Percentiles rank a stretch among this genome's conserved stretches.
These are phyloP conservation scores for Prunus yedoensis DNA, from an alignment of 331 rosid genomes.

Conservation along the genomic window DNA sequence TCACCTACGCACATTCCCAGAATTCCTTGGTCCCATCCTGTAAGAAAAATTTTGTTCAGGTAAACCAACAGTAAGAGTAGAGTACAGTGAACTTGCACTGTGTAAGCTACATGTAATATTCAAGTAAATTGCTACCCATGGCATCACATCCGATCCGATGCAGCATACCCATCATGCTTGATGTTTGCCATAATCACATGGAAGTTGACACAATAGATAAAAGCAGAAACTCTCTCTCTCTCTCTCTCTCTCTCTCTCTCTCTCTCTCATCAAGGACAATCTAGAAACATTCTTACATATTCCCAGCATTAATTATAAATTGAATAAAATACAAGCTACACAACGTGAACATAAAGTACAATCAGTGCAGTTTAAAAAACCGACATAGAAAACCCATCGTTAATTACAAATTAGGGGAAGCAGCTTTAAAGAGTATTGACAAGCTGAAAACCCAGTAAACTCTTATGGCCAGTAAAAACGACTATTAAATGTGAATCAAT, in stretches of 20 bases:
- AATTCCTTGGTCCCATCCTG: conserved; percentile 99
- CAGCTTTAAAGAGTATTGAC: neutral
- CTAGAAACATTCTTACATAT: neutral
- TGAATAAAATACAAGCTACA: neutral
- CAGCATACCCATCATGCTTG: neutral
- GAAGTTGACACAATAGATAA: too few relatives aligned
- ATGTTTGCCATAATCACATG: neutral
- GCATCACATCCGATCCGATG: neutral
- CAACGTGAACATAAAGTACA: neutral
- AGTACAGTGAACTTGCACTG: neutral
- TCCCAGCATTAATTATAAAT: neutral
- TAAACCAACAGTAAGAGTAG: neutral
- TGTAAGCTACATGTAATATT: neutral
- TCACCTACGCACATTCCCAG: conserved; percentile 93
- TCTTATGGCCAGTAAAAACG: neutral
- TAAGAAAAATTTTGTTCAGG: too few relatives aligned
- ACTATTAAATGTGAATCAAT: neutral
- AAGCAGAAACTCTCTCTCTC: too few relatives aligned
- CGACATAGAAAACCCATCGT: neutral
- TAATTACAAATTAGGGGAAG: neutral
- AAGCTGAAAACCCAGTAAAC: neutral
- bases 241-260: too few relatives aligned
- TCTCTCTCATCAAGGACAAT: neutral
- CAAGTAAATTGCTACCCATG: neutral
- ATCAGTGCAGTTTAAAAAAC: neutral